Conservation (phyloP, 345 rosid genomes). For the Alliaria petiolata region DNA sequence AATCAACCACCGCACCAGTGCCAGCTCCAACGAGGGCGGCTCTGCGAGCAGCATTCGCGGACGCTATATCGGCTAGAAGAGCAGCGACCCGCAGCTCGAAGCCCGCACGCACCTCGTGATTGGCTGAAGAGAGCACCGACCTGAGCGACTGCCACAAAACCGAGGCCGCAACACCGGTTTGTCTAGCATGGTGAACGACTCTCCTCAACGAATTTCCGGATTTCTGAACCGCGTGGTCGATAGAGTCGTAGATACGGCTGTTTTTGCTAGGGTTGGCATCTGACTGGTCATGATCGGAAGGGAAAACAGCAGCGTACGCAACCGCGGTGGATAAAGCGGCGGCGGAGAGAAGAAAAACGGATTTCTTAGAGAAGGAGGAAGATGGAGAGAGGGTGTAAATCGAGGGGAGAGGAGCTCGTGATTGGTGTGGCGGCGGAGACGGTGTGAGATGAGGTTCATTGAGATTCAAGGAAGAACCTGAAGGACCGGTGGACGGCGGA, state of each 20-base stretch:
- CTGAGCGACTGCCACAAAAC: constrained; percentile 88
- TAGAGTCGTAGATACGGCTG: constrained; percentile 38
- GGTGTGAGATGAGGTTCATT: constrained; percentile 27
- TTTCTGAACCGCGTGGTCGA: constrained; percentile 46
- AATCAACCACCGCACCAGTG: constrained; percentile 86
- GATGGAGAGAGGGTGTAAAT: constrained; percentile 21
- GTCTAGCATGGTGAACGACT: constrained; percentile 54
- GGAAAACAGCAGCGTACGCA: constrained; percentile 43
- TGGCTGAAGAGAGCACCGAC: constrained; percentile 89
- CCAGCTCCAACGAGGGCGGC: constrained; percentile 82
- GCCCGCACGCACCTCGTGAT: constrained; percentile 88
- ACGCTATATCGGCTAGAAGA: constrained; percentile 80
- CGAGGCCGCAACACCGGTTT: constrained; percentile 77
- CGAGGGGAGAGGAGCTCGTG: constrained; percentile 30
- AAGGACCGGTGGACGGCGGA: constrained; percentile 25
- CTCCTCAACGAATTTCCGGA: constrained; percentile 61
- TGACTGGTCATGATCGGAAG: constrained; percentile 16
- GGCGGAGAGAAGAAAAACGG: constrained; percentile 55
- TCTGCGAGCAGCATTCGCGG: constrained; percentile 78
- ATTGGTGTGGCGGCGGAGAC: constrained; percentile 25
- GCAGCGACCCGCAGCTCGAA: constrained; percentile 91
- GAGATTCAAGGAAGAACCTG: constrained; percentile 30
- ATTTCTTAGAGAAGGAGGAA: constrained; percentile 37
- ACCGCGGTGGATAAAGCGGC: constrained; percentile 48
- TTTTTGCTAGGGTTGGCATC: constrained; percentile 15